Conservation (phyloP, 2,329 filamentous ascomycete genomes). For the Apiospora rasikravindrae region DNA sequence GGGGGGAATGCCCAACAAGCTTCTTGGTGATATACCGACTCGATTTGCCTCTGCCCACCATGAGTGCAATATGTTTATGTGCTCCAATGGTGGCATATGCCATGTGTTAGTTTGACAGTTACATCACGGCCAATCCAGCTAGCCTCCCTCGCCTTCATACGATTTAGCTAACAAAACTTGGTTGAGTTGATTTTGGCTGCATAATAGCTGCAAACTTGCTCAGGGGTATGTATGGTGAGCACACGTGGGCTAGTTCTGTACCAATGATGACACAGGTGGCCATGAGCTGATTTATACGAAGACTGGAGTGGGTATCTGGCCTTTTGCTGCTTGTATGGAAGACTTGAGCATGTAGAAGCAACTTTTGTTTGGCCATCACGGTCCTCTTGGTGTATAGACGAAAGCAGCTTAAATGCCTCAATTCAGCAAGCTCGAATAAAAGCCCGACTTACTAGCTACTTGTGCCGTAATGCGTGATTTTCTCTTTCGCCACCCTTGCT, state of each 20-base stretch:
- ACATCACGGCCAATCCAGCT: neutral
- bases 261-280: neutral
- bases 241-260: too few species aligned
- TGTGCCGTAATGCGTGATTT: neutral
- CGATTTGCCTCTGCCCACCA: neutral
- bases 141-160: too few species aligned
- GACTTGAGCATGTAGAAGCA: neutral
- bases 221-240: neutral
- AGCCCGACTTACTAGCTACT: neutral
- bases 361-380: slow-evolving; percentile 1
- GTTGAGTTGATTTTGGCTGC: neutral
- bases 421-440: neutral
- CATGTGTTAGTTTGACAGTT: neutral
- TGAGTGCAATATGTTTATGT: neutral
- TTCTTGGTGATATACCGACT: neutral
- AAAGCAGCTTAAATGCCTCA: neutral
- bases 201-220: neutral
- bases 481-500: neutral
- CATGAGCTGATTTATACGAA: neutral
- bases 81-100: neutral
- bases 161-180: too few species aligned
- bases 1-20: neutral
- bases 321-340: neutral
- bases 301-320: neutral
- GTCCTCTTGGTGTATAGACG: neutral